These are phyloP conservation scores for Rhizopus microsporus DNA, from an alignment of 371 early-diverging fungal species.

Conservation along the genomic window DNA sequence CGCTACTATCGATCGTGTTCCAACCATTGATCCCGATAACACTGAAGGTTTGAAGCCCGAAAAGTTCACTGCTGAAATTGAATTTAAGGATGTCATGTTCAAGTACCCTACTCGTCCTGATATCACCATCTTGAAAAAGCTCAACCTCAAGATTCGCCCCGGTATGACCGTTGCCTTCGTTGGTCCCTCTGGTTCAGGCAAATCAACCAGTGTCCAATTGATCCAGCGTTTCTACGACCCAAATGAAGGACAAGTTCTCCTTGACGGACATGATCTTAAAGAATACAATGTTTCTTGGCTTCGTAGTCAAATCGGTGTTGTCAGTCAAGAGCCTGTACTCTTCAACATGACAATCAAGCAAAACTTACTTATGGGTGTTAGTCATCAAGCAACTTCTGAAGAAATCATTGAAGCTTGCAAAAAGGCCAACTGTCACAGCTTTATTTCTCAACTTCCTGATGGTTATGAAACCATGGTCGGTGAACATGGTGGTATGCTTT, in stretches of 20 bases:
- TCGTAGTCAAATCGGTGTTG: conserved; percentile 81
- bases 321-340: conserved; percentile 86
- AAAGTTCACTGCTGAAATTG: conserved; percentile 62
- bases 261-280: conserved; percentile 73
- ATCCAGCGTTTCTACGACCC: conserved; percentile 90
- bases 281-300: conserved; percentile 68
- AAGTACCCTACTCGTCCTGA: conserved; percentile 76
- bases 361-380: conserved; percentile 72
- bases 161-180: conserved; percentile 80
- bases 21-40: conserved; percentile 60
- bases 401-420: conserved; percentile 61
- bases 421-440: conserved; percentile 74
- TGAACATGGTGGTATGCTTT: conserved; percentile 73
- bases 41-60: conserved; percentile 54
- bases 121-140: conserved; percentile 58
- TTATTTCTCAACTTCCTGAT: conserved; percentile 71
- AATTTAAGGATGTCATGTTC: conserved; percentile 70
- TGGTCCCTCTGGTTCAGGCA: conserved; percentile 87
- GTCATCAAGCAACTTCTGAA: conserved; percentile 37
- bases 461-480: conserved; percentile 70
- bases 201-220: conserved; percentile 86
- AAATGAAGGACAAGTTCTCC: conserved; percentile 54
- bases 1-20: conserved; percentile 73
- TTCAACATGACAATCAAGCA: conserved; percentile 80
- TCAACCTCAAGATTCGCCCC: conserved; percentile 64